These are phyloP conservation scores for Isatis lusitanica DNA, from an alignment of 441 rosid genomes.

Conservation along the genomic window DNA sequence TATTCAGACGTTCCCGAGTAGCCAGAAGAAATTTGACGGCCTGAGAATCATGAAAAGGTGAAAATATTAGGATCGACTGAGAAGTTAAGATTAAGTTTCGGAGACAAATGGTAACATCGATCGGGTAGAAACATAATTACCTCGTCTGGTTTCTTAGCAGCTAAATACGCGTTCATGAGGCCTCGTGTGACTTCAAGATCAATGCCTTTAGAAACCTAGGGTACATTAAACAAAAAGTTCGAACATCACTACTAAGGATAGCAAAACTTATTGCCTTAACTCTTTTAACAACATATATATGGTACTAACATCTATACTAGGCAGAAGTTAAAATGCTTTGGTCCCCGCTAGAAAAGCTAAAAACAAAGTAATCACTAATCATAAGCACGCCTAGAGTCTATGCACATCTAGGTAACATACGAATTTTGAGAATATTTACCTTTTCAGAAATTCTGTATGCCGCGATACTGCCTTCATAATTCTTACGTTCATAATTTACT, in stretches of 20 bases:
- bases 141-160: slow-evolving; percentile 91
- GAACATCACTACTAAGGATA: neutral
- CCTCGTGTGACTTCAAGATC: slow-evolving; percentile 85
- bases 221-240: slow-evolving; percentile 12
- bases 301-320: neutral
- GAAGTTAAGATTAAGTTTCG: slow-evolving; percentile 3
- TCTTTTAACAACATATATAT: neutral
- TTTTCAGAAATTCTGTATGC: slow-evolving; percentile 67
- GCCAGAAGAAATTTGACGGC: slow-evolving; percentile 75
- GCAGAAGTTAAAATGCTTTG: neutral
- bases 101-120: neutral
- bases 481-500: slow-evolving; percentile 80
- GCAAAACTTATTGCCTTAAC: neutral
- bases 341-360: neutral
- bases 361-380: neutral
- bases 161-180: slow-evolving; percentile 73
- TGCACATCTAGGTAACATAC: neutral
- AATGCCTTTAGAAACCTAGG: slow-evolving; percentile 59
- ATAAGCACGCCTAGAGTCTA: neutral
- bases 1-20: slow-evolving; percentile 54
- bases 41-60: slow-evolving; percentile 36
- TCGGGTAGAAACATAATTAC: slow-evolving; percentile 41
- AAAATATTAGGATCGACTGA: neutral
- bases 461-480: slow-evolving; percentile 84
- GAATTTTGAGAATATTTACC: slow-evolving; percentile 44